Evolutionary conservation across 495 filamentous ascomycete genomes (phyloP).

Genomic region (Tuber melanosporum): DNA sequence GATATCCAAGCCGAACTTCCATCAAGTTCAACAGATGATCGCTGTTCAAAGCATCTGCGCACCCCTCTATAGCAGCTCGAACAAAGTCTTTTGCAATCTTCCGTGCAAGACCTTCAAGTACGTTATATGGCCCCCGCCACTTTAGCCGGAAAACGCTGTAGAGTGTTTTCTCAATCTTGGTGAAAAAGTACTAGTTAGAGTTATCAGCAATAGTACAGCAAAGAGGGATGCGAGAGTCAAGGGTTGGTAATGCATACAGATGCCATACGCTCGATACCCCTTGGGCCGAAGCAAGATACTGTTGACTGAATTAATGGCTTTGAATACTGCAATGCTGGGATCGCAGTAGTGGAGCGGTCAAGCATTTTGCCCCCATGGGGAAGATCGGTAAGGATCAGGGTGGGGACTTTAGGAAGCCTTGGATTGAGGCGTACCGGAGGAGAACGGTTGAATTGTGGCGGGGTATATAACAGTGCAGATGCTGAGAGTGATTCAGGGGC

Average conservation of each 20-base stretch:
- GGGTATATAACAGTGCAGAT: neutral
- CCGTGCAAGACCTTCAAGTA: neutral
- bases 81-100: neutral
- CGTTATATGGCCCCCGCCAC: neutral
- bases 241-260: neutral
- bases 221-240: neutral
- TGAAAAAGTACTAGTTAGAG: neutral
- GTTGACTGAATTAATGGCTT: neutral
- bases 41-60: neutral
- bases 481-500: neutral
- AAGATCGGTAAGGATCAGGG: neutral
- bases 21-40: neutral
- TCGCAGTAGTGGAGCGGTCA: neutral
- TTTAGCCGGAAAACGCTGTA: neutral
- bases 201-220: neutral
- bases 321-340: neutral
- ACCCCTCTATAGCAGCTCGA: neutral
- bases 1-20: neutral
- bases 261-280: neutral
- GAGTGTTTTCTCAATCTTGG: neutral
- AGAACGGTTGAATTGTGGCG: neutral
- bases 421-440: neutral
- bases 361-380: neutral
- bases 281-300: neutral
- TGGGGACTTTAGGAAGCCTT: neutral